Evolutionary conservation across 2,329 filamentous ascomycete genomes (phyloP), one percentile per base, ranked within the genome.

Genomic region (Xylariaceae sp.): DNA sequence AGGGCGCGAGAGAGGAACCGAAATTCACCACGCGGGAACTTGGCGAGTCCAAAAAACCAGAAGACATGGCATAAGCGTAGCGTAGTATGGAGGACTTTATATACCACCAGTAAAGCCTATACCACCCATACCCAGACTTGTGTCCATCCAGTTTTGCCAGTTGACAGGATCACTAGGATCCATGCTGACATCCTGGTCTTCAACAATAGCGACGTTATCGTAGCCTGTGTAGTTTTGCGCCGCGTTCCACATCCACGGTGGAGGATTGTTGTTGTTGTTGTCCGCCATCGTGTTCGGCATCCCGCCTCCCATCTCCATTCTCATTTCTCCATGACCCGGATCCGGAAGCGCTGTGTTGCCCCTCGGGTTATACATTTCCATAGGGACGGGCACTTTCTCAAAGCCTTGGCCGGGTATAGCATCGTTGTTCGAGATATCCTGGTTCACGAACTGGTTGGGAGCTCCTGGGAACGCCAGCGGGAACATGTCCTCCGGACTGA

Each of bases 61-160:
- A 6, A 9, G 11, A n/a, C 41, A 10, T 4, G n/a, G 11, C 11
- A n/a, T 13, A 44, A 6, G 41, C 41, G 41, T n/a, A 44, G 6
- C 1, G 7, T 18, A 18, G 17, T 18, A 35, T 41, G 44, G 41
- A 15, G 30, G 7, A 54, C 37, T 51, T 64, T 55, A 72, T 49
- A 69, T 67, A 4, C 70, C 69, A 3, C 69, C 70, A 17, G 66
- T 68, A 53, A 72, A 72, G 1, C 68, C 66, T 2, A 67, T 62
- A 2, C 69, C 64, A 2, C 65, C 67, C 47, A 71, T 66, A 1
- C 67, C 67, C 8, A 70, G 59, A 2, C 68, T 67, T 7, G 63
- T 65, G 44, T 72, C 71, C 64, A 72, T 65, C 66, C 78, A 81
- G 57, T 76, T 75, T 53, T 80, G 75, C 79, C 79, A 81, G 62